Evolutionary conservation across 768 basidiomycete genomes (phyloP).

Genomic region (Arthromyces matolae): DNA sequence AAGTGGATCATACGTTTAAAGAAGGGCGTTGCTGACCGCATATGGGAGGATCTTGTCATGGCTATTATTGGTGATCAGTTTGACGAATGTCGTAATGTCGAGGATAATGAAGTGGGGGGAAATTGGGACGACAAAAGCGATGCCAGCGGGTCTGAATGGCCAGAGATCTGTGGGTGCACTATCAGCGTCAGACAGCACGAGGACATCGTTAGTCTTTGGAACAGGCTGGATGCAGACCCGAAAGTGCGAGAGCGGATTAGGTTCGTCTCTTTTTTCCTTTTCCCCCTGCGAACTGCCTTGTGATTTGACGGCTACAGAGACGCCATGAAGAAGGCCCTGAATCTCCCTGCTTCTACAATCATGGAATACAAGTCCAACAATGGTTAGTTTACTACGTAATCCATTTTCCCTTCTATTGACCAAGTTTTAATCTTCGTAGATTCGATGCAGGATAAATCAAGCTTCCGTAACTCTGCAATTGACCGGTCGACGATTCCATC

Average conservation of each 20-base stretch:
- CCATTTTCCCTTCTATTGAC: not conserved
- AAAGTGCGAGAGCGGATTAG: conserved; percentile 78
- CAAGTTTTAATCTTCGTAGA: conserved; percentile 44
- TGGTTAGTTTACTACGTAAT: conserved; percentile 38
- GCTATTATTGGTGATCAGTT: conserved; percentile 91
- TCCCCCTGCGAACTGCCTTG: not conserved
- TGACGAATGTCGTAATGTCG: conserved; percentile 52
- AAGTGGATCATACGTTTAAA: conserved; percentile 94
- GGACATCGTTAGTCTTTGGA: conserved; percentile 94
- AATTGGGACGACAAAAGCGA: conserved; percentile 36
- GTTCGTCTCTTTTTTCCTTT: conserved; percentile 42
- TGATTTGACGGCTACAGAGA: conserved; percentile 47
- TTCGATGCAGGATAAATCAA: conserved; percentile 86
- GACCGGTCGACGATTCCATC: conserved; percentile 37
- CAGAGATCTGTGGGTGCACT: conserved; percentile 92
- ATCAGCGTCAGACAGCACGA: conserved; percentile 91
- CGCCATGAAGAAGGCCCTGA: conserved; percentile 70
- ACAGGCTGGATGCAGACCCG: conserved; percentile 72
- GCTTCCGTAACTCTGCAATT: conserved; percentile 67
- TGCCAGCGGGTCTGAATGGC: conserved; percentile 46
- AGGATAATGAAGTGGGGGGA: conserved; percentile 23
- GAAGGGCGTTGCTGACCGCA: conserved; percentile 85
- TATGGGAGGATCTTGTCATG: conserved; percentile 88
- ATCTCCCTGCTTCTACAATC: conserved; percentile 70
- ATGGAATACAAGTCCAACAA: conserved; percentile 97